phyloP scores from a whole-genome alignment of 75 land plant genomes.

The Picea sitchensis region DNA sequence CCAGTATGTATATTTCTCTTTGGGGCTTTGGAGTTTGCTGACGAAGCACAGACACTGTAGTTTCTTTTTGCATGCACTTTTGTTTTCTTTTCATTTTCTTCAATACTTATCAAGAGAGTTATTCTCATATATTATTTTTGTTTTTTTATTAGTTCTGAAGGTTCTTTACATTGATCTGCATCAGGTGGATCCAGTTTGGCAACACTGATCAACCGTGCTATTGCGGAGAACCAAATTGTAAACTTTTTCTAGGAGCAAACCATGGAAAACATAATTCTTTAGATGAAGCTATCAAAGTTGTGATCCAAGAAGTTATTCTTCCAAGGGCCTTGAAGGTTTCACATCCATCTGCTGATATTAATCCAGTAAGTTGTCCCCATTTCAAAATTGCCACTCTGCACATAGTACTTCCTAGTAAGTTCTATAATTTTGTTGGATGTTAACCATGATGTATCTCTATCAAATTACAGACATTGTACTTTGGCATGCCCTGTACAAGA shows the following conservation, averaged over 20 bases:
- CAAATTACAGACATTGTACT: no score
- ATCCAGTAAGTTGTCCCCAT: no score
- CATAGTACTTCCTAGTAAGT: no score
- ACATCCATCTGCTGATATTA: neutral
- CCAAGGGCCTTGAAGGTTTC: neutral
- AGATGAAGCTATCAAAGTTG: slow-evolving; percentile 36
- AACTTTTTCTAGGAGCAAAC: slow-evolving; percentile 63
- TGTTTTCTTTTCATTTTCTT: neutral
- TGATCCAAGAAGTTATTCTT: slow-evolving; percentile 20
- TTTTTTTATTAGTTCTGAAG: neutral
- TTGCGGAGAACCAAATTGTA: slow-evolving; percentile 76
- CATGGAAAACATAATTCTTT: slow-evolving; percentile 55
- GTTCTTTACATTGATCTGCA: neutral
- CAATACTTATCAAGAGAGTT: slow-evolving; percentile 3
- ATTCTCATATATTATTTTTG: neutral
- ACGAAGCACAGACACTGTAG: neutral
- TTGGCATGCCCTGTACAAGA: no score
- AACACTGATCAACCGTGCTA: slow-evolving; percentile 79
- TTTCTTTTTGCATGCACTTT: neutral
- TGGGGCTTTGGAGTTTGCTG: neutral
- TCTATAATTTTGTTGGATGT: no score
- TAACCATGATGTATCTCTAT: no score
- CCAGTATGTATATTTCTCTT: slow-evolving; percentile 47
- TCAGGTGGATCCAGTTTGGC: slow-evolving; percentile 95
- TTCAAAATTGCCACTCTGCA: no score